Base-by-base conservation (phyloP, 306 rosid genomes). In the Trichosanthes cucumerina region DNA sequence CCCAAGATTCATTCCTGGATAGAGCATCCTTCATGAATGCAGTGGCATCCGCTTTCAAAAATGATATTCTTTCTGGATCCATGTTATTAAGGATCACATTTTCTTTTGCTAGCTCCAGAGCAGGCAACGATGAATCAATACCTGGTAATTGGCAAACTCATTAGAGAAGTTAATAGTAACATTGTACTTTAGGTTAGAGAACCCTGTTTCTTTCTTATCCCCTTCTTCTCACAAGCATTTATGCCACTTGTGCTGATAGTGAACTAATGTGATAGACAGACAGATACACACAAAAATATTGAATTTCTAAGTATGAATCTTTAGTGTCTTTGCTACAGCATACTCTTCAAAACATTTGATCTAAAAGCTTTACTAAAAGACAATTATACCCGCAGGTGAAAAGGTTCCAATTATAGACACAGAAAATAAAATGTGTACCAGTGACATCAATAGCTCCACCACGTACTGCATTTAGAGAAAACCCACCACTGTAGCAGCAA, bases 401-500 rank as follows among this genome's bases (percentile, higher is more conserved):
- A 14, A 44, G 19, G 36, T 69, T 11, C 75, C 33, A 19, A 11
- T 19, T 39, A 41, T 33, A 65, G 23, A 41, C 18, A 23, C 19
- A 71, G 39, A 50, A 56, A 46, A 82, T 18, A 50, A 59, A 82
- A 43, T 58, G 60, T 78, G 41, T 92, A 92, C 98, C 97, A 2
- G 90, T 91, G 84, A 92, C 97, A 83, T 86, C 75, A n/a, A 78
- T 43, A 44, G 98, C 97, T 80, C 97, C 96, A 58, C 95, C 96
- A 76, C 68, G 85, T 56, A 81, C 85, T 57, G 97, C 96, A 88
- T 92, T 92, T 77, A 95, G 83, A 82, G 98, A 87, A 86, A 92
- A 95, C 75, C 96, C 96, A 65, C 97, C 97, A 81, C 96, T 92
- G 80, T 95, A 95, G 86, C 98, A 95, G 86, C 93, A 95, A 72